phyloP scores from a whole-genome alignment of 129 eudicot species.

The Centella asiatica region DNA sequence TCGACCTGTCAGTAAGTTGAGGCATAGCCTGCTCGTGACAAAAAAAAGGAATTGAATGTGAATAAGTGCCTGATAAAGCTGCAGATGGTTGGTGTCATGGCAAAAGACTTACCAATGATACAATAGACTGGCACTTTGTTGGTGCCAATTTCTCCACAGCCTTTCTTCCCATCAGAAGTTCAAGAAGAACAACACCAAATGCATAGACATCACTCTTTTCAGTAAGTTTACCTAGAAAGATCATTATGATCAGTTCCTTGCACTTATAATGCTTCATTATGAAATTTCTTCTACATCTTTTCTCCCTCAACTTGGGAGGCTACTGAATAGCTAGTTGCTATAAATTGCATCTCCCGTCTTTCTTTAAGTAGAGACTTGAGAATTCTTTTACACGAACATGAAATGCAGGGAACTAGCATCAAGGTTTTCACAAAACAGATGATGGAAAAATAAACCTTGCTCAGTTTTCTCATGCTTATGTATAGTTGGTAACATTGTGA shows the following conservation, averaged over 20 bases:
- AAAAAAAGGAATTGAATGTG: not conserved
- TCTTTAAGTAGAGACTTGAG: no score
- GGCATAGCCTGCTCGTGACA: constrained; percentile 69
- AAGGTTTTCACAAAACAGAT: no score
- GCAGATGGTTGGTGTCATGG: not conserved
- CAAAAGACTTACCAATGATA: constrained; percentile 62
- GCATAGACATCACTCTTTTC: constrained; percentile 97
- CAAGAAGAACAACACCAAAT: constrained; percentile 86
- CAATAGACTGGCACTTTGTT: constrained; percentile 65
- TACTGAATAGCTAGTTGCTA: no score
- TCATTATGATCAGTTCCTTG: not conserved
- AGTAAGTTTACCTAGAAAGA: constrained; percentile 67
- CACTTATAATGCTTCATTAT: not conserved
- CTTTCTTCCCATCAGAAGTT: constrained; percentile 77
- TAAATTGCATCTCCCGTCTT: no score
- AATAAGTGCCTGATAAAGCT: not conserved
- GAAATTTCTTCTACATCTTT: not conserved
- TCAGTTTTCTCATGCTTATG: no score
- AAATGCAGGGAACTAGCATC: no score
- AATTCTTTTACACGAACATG: no score
- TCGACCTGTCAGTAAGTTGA: constrained; percentile 72
- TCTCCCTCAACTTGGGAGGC: no score
- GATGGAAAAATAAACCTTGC: no score
- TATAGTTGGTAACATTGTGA: no score
- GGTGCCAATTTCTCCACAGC: constrained; percentile 76